Evolutionary conservation across 306 rosid genomes (phyloP), one percentile per base, ranked within the genome.

Genomic region (Aeschynomene evenia): DNA sequence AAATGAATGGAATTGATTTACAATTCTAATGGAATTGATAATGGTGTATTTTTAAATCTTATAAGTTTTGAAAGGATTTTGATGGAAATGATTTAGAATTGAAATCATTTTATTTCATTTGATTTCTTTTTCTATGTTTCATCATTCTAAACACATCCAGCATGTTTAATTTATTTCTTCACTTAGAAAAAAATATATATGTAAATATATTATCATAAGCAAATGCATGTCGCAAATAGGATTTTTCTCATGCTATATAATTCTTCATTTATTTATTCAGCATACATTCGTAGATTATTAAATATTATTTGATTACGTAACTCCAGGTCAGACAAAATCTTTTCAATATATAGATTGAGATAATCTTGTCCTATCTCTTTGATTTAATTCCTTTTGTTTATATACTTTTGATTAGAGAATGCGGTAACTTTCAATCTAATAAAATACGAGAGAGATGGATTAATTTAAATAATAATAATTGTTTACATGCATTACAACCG

Each of bases 261-360:
- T 33, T 33, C 37, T 33, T 33, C 37, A 33, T 33, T 5, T 28
- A 50, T n/a, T 9, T n/a, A n/a, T n/a, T n/a, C n/a, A n/a, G 31
- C 5, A 2, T 23, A 50, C 12, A 19, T 12, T 21, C 2, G 15
- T 9, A 34, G 10, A 42, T 57, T 46, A 58, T n/a, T 59, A 15
- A 28, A 29, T 10, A 15, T n/a, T 56, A 56, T 56, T n/a, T 24
- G 5, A 3, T 18, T n/a, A 16, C 2, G 62, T 37, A 68, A 19
- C 10, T 49, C 20, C 53, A 70, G 19, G 28, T 31, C 56, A 10
- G 62, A 63, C 68, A 77, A 53, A 62, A 70, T 62, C 62, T 63
- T 23, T 20, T 11, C 9, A 1, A 62, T n/a, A n/a, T n/a, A n/a
- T 20, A 49, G 2, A 56, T 13, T 9, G 28, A 54, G 66, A 12